Evolutionary conservation across 768 basidiomycete genomes (phyloP).

Genomic region (Xerocomellus amylosporus): DNA sequence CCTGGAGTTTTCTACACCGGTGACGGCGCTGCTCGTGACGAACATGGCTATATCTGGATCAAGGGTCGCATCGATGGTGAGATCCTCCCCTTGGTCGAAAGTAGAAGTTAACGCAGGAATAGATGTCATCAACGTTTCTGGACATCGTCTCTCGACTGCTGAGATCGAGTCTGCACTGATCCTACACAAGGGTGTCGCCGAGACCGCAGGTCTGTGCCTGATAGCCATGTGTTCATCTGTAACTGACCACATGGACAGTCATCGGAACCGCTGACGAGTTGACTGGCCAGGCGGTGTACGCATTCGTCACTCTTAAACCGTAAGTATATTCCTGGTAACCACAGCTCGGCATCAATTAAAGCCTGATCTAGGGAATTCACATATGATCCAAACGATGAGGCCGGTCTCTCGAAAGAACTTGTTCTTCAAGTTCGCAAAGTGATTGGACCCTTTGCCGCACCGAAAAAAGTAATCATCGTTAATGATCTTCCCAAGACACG

Average conservation of each 20-base stretch:
- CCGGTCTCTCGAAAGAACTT: constrained; percentile 77
- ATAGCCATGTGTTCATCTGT: background rate
- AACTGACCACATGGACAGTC: constrained; percentile 38
- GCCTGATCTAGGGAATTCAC: constrained; percentile 65
- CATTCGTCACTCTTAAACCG: constrained; percentile 95
- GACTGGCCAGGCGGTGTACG: constrained; percentile 91
- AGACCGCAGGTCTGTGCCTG: constrained; percentile 66
- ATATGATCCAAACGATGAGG: constrained; percentile 68
- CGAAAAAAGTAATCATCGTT: constrained; percentile 87
- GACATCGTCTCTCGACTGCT: constrained; percentile 94
- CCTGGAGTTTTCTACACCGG: constrained; percentile 96
- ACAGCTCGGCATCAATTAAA: background rate
- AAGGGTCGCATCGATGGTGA: constrained; percentile 92
- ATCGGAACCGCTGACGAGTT: constrained; percentile 85
- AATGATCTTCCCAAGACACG: constrained; percentile 90
- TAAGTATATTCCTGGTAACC: constrained; percentile 36
- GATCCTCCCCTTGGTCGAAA: constrained; percentile 19
- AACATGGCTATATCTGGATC: constrained; percentile 98
- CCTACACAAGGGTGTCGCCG: constrained; percentile 90
- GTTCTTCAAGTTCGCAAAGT: constrained; percentile 94
- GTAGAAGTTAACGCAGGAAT: constrained; percentile 1
- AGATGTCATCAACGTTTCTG: constrained; percentile 98
- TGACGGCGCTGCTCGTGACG: constrained; percentile 91
- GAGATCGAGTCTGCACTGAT: constrained; percentile 98
- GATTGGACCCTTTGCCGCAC: constrained; percentile 96